A percentile compares a stretch with the other conserved stretches of the same genome.
Conservation (phyloP, 148 eudicot genomes). For the Amaranthus hypochondriacus region DNA sequence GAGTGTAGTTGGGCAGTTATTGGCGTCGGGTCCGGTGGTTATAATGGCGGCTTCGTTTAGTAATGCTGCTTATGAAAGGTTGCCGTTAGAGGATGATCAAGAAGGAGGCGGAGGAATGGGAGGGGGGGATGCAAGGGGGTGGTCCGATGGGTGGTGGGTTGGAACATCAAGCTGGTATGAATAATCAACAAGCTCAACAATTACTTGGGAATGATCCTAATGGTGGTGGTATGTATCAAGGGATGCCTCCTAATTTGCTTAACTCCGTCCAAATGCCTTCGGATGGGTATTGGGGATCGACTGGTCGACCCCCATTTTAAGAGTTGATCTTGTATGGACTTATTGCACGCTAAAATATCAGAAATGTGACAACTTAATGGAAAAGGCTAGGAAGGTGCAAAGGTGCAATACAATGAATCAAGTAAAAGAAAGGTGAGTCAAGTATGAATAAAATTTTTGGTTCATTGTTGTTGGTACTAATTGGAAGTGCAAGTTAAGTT, state of each 20-base stretch:
- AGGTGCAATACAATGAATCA: not conserved
- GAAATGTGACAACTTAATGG: conserved; percentile 5
- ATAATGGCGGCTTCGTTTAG: conserved; percentile 88
- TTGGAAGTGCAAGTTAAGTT: conserved; percentile 13
- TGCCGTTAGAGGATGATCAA: conserved; percentile 77
- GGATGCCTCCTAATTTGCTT: conserved; percentile 60
- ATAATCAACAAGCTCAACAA: conserved; percentile 23
- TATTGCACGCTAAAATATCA: too few species aligned
- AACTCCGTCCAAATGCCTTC: conserved; percentile 63
- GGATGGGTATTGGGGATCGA: conserved; percentile 29
- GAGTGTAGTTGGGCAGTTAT: conserved; percentile 58
- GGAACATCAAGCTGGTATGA: conserved; percentile 16
- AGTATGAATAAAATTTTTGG: conserved; percentile 6
- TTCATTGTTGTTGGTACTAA: not conserved
- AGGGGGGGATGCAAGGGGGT: conserved; percentile 41
- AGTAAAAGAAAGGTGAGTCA: conserved; percentile 10
- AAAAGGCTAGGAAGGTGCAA: not conserved
- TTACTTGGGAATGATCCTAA: conserved; percentile 26
- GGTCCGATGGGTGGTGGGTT: conserved; percentile 32
- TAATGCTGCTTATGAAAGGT: conserved; percentile 79
- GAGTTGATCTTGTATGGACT: not conserved
- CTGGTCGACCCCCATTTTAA: conserved; percentile 26
- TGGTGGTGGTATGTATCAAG: conserved; percentile 49
- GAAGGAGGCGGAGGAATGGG: conserved; percentile 19
- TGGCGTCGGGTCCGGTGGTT: conserved; percentile 71